Evolutionary conservation across 768 basidiomycete genomes (phyloP), one percentile per base, ranked within the genome.

Genomic region (Russula emetica): DNA sequence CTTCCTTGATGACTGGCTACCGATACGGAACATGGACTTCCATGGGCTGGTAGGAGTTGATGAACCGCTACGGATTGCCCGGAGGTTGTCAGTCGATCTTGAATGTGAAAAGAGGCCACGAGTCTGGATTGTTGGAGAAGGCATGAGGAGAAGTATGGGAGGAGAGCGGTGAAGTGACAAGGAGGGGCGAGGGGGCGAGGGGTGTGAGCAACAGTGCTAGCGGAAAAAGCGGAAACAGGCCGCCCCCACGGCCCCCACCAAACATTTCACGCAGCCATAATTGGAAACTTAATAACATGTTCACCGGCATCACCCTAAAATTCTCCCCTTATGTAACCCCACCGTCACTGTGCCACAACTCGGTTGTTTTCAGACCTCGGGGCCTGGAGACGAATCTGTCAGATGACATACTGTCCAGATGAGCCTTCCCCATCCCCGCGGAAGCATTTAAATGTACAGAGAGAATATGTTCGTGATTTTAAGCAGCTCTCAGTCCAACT

Each of bases 1-100:
- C 75, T 85, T 90, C 77, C 82, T 86, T 55, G 83, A 82, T 9
- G 87, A 86, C 36, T 79, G 74, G 69, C 78, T 87, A 44, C 77
- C 84, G 62, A 90, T 77, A 66, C 88, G 84, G 76, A 92, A 85
- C 66, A 90, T 80, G 24, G 87, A 84, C 75, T 85, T 90, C 90
- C 90, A 92, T 57, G 78, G 71, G 50, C 69, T 56, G 2, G 68
- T 70, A 5, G 66, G 60, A 61, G 69, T 58, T 8, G 70, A 66
- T 44, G 67, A 59, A 44, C 38, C 60, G 60, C 58, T 45, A 44
- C 56, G 66, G 10, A 50, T 26, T 50, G 26, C n/a, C 10, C 70
- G 66, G 18, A 62, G 28, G 54, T 63, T 57, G 55, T 67, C 64
- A 14, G 69, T 34, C 56, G 72, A 55, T 66, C 69, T 56, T 70